Base-by-base conservation (phyloP, 1,139 yeast genomes). In the Protomyces lactucae-debilis region DNA sequence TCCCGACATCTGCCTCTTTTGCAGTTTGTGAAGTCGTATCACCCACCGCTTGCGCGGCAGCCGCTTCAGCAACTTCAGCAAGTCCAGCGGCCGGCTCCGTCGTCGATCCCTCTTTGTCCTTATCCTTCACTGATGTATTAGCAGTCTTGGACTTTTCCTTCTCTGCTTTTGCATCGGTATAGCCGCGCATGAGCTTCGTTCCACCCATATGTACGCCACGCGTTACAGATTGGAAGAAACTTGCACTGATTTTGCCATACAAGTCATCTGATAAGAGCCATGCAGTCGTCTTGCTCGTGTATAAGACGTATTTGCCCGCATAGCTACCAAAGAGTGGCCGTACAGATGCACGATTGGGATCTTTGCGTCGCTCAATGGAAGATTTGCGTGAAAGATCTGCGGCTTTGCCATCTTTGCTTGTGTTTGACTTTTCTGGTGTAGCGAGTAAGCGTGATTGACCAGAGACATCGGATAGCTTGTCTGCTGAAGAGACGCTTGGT, bases 131-230 rank as follows among this genome's bases (percentile, higher is more conserved):
- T 9, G 43, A 37, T 4, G 43, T 9, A 3, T 51, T 10, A 2
- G 37, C 64, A 5, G 37, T 23, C 12, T 14, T 6, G 25, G 35
- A 10, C n/a, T 60, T 56, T 32, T 45, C 45, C 40, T 39, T 45
- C 18, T 53, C n/a, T 23, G 54, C 39, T 40, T 28, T 63, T 43
- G 64, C 55, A 21, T 65, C 66, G n/a, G 66, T 55, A 51, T 57
- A 71, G 6, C 74, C 74, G 5, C 74, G 68, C n/a, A 66, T 68
- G 23, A 71, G 61, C 56, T 69, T 71, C 28, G 66, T 57, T 1
- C 72, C 73, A 4, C 72, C 71, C 64, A 69, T 68, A 52, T 67
- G 68, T 3, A 67, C 67, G 5, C 71, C 71, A 0, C 70, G 65
- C 2, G 72, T 66, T 35, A 70, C 60, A 23, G 68, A 56, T 37